These are phyloP conservation scores for Lactarius vividus DNA, from an alignment of 768 basidiomycete genomes.

Conservation along the genomic window DNA sequence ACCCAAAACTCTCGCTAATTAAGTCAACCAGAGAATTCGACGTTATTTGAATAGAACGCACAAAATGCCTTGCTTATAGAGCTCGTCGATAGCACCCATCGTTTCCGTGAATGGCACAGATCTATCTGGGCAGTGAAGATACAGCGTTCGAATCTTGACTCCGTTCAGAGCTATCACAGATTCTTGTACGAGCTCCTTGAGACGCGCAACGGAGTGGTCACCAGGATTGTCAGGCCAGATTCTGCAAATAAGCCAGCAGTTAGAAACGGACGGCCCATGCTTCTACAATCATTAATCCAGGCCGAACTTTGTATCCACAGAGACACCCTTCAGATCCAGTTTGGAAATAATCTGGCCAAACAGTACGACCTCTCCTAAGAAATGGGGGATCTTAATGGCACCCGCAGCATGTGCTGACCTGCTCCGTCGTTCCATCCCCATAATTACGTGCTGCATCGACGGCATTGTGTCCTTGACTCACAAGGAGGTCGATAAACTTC, in stretches of 20 bases:
- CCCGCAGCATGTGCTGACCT: constrained; percentile 21
- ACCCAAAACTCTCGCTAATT: constrained; percentile 26
- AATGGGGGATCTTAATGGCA: background rate
- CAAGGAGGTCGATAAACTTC: constrained; percentile 28
- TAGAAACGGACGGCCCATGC: background rate
- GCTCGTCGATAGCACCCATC: constrained; percentile 32
- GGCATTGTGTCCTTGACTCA: constrained; percentile 22
- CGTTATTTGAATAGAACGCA: constrained; percentile 4
- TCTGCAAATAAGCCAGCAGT: constrained; percentile 2
- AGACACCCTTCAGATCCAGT: constrained; percentile 35
- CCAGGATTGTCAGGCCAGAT: constrained; percentile 13
- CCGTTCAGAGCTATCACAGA: constrained; percentile 4
- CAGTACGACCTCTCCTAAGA: background rate
- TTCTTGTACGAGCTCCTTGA: constrained; percentile 11
- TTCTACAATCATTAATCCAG: constrained; percentile 11
- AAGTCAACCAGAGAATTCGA: background rate
- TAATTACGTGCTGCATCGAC: constrained; percentile 25
- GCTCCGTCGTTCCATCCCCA: constrained; percentile 28
- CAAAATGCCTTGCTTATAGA: constrained; percentile 30
- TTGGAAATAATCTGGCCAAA: constrained; percentile 9
- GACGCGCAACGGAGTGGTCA: constrained; percentile 5
- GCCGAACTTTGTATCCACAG: constrained; percentile 41
- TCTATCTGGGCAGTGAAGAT: constrained; percentile 33
- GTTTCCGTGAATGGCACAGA: constrained; percentile 27
- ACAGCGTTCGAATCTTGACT: constrained; percentile 22